A percentile compares a stretch with the other conserved stretches of the same genome.
Evolutionary conservation across 768 basidiomycete species (phyloP).

Genomic region (Tricholomella constricta): DNA sequence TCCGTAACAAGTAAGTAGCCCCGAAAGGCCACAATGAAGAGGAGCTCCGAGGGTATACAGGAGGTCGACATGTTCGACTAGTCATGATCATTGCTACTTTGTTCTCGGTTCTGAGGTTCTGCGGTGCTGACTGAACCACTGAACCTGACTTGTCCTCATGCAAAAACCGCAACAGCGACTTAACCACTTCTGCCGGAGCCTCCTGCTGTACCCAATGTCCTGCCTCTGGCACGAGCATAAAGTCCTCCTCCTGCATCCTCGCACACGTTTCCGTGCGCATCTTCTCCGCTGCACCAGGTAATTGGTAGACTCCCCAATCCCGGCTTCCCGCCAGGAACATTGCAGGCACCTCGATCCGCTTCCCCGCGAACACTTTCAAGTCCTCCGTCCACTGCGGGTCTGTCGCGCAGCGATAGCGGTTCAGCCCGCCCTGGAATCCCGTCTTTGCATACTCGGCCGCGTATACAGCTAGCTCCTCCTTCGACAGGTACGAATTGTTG

Average conservation of each 20-base stretch:
- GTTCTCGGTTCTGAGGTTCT: neutral
- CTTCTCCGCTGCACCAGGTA: constrained; percentile 46
- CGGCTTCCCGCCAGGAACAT: constrained; percentile 57
- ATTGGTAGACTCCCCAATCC: constrained; percentile 66
- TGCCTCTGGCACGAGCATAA: constrained; percentile 55
- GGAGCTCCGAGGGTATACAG: neutral
- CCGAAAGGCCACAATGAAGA: neutral
- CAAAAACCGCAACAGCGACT: constrained; percentile 43
- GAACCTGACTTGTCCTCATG: constrained; percentile 9
- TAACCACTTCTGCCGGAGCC: constrained; percentile 42
- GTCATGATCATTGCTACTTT: neutral
- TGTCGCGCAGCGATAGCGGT: constrained; percentile 50
- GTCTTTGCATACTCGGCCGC: constrained; percentile 49
- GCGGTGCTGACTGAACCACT: neutral
- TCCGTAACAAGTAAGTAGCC: neutral
- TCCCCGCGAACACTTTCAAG: constrained; percentile 45
- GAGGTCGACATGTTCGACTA: neutral
- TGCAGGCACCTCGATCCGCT: constrained; percentile 50
- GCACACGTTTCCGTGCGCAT: constrained; percentile 41
- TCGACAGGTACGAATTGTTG: constrained; percentile 46
- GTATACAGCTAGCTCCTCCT: constrained; percentile 51
- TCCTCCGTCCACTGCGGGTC: constrained; percentile 40
- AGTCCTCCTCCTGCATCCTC: constrained; percentile 43
- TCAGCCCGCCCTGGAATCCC: constrained; percentile 67
- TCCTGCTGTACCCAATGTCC: constrained; percentile 73